These are phyloP conservation scores for Leptosphaerulina australis DNA, from an alignment of 2,329 filamentous ascomycete species.

Conservation along the genomic window DNA sequence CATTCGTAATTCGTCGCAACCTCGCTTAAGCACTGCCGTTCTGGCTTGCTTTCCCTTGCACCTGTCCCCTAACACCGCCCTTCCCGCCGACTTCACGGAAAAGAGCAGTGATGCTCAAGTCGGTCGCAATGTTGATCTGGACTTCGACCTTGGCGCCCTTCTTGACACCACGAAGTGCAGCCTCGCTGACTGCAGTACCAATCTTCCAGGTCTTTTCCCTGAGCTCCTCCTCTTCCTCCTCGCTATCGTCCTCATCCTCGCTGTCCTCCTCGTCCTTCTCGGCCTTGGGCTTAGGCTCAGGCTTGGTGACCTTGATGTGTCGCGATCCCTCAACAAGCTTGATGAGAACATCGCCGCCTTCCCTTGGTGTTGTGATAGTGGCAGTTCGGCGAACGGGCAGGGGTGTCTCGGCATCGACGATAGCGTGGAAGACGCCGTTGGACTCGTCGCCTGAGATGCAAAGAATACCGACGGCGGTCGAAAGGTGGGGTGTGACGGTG, in stretches of 20 bases:
- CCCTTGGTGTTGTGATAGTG: conserved; percentile 75
- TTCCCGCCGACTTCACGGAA: conserved; percentile 86
- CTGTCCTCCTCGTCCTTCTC: conserved; percentile 67
- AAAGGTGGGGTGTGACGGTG: conserved; percentile 89
- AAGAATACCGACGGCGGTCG: conserved; percentile 86
- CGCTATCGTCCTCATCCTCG: conserved; percentile 61
- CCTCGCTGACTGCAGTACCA: conserved; percentile 81
- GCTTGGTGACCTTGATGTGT: conserved; percentile 92
- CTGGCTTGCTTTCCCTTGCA: conserved; percentile 33
- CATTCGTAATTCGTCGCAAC: conserved; percentile 2
- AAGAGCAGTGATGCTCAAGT: conserved; percentile 79
- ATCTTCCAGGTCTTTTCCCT: conserved; percentile 93
- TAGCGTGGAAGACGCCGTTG: conserved; percentile 75
- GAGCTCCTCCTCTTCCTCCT: conserved; percentile 85
- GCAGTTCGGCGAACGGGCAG: conserved; percentile 86
- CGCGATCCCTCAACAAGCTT: conserved; percentile 86
- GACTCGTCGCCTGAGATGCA: conserved; percentile 64
- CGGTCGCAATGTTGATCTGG: conserved; percentile 82
- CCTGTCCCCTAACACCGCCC: conserved; percentile 62
- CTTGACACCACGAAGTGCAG: conserved; percentile 81
- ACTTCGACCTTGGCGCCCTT: conserved; percentile 92
- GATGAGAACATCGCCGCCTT: conserved; percentile 85
- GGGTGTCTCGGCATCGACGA: conserved; percentile 85
- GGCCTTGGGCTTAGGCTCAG: conserved; percentile 76
- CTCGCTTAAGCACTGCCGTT: conserved; percentile 39